These are phyloP conservation scores for Verticillium tricorpus DNA, from an alignment of 2,329 filamentous ascomycete species.

Conservation along the genomic window DNA sequence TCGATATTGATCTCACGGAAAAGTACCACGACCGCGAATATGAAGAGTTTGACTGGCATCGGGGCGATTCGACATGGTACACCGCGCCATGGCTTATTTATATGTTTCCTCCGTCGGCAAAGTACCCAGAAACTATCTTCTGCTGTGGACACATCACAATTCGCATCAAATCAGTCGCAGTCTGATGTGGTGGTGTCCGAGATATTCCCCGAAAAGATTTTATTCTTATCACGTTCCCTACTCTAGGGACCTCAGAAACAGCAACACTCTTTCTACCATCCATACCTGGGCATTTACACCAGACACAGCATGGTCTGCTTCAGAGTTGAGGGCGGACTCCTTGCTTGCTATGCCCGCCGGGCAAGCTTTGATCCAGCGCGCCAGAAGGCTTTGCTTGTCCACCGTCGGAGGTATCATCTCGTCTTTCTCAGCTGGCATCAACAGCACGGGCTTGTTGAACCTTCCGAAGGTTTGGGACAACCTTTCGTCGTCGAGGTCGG, in stretches of 20 bases:
- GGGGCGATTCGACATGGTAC: background rate
- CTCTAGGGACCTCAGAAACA: slow-evolving; percentile 31
- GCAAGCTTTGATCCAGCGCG: slow-evolving; percentile 48
- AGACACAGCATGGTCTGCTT: slow-evolving; percentile 44
- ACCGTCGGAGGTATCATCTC: slow-evolving; percentile 56
- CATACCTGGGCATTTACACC: slow-evolving; percentile 39
- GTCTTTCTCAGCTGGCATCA: slow-evolving; percentile 61
- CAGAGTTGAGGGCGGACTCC: slow-evolving; percentile 48
- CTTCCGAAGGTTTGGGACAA: slow-evolving; percentile 60
- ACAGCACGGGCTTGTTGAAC: slow-evolving; percentile 54
- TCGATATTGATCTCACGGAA: background rate
- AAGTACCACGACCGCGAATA: background rate
- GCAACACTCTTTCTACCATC: slow-evolving; percentile 39
- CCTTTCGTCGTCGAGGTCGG: slow-evolving; percentile 57
- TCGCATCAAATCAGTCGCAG: background rate
- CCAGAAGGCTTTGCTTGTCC: slow-evolving; percentile 52
- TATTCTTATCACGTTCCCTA: too few species aligned
- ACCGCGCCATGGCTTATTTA: background rate
- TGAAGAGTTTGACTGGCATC: background rate
- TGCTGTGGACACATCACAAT: background rate
- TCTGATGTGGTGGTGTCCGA: background rate
- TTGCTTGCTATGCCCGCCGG: slow-evolving; percentile 35
- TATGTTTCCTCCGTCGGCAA: too few species aligned
- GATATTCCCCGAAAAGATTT: too few species aligned
- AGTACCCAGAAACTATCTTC: background rate